Conservation (phyloP, 208 protist species). For the Trypanosoma rangeli region DNA sequence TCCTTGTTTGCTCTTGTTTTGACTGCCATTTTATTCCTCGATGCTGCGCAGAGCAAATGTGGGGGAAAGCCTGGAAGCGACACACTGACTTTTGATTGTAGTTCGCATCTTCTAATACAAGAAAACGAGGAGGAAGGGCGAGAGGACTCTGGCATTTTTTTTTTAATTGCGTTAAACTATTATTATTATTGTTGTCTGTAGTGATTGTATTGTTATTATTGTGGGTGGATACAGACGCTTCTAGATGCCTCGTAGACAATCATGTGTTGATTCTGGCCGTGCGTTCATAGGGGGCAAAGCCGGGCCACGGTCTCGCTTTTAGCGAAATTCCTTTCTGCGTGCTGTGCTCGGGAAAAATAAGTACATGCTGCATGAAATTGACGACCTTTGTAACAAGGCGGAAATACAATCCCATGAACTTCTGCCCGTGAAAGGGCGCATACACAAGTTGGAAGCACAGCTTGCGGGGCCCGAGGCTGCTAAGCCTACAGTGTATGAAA, state of each 20-base stretch:
- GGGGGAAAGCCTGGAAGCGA: too few species aligned
- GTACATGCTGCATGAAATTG: constrained; percentile 24
- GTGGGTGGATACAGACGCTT: too few species aligned
- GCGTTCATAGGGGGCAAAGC: neutral
- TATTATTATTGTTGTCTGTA: constrained; percentile 25
- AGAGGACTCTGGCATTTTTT: too few species aligned
- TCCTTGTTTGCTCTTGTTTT: constrained; percentile 22
- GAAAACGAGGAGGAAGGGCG: too few species aligned
- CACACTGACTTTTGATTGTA: too few species aligned
- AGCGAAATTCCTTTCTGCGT: constrained; percentile 14
- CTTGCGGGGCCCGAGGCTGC: neutral
- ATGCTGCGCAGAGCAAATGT: too few species aligned
- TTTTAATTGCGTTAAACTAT: constrained; percentile 8
- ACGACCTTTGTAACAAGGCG: constrained; percentile 11
- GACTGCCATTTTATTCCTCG: constrained; percentile 8
- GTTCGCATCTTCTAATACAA: too few species aligned
- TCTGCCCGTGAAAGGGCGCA: neutral
- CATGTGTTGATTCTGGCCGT: constrained; percentile 5
- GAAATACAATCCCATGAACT: constrained; percentile 9
- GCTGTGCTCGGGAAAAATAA: constrained; percentile 22
- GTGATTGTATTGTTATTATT: constrained; percentile 10
- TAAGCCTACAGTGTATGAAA: neutral
- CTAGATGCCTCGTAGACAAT: constrained; percentile 7
- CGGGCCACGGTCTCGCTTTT: neutral
- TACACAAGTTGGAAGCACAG: constrained; percentile 4